These are phyloP conservation scores for Entomortierella lignicola DNA, from an alignment of 192 early-diverging fungal genomes.

Conservation along the genomic window DNA sequence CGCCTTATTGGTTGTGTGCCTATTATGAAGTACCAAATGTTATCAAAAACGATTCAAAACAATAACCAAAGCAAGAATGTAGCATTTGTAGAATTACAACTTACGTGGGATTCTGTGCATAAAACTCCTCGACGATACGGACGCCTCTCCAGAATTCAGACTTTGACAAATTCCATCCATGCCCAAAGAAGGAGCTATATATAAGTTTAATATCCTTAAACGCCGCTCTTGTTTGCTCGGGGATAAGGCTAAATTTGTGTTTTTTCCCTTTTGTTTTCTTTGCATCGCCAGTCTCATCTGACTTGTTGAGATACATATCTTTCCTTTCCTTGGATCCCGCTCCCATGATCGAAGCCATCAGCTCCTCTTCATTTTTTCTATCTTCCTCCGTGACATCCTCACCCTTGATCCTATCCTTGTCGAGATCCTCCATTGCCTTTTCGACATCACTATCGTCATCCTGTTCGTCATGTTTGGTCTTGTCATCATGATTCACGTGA, in stretches of 20 bases:
- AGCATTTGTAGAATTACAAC: background rate
- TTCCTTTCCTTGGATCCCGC: slow-evolving; percentile 38
- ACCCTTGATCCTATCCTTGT: slow-evolving; percentile 19
- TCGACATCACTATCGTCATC: slow-evolving; percentile 14
- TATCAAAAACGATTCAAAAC: background rate
- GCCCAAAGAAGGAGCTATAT: slow-evolving; percentile 56
- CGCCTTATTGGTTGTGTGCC: slow-evolving; percentile 41
- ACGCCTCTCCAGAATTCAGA: slow-evolving; percentile 53
- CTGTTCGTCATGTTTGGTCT: slow-evolving; percentile 1
- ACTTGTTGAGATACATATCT: slow-evolving; percentile 35
- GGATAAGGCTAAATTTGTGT: slow-evolving; percentile 35
- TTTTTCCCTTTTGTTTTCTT: slow-evolving; percentile 43
- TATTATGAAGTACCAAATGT: background rate
- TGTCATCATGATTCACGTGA: slow-evolving; percentile 7
- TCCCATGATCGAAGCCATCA: slow-evolving; percentile 47
- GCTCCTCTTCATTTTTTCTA: slow-evolving; percentile 33
- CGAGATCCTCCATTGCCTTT: background rate
- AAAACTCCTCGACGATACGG: slow-evolving; percentile 53
- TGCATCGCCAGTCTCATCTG: background rate
- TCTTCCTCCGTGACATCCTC: slow-evolving; percentile 34
- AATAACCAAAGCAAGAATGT: background rate
- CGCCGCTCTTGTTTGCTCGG: slow-evolving; percentile 52
- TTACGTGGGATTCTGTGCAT: slow-evolving; percentile 50
- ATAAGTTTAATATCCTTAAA: slow-evolving; percentile 56
- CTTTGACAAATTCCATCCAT: slow-evolving; percentile 54